Evolutionary conservation across 2,329 filamentous ascomycete genomes (phyloP), one percentile per base, ranked within the genome.

Genomic region (Biscogniauxia mediterranea): DNA sequence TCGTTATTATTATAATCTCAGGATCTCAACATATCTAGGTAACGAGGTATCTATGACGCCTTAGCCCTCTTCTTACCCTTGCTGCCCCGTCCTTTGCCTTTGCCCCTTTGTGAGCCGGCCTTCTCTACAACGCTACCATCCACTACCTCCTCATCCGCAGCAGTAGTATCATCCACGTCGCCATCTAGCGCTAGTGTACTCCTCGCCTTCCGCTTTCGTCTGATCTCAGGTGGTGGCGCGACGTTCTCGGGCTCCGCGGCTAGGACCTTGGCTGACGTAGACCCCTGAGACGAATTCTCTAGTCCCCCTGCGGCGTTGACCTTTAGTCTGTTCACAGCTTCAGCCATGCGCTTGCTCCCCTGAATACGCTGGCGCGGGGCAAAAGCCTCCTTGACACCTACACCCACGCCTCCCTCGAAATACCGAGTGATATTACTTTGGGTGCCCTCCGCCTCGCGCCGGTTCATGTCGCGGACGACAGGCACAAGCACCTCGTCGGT

Each of bases 401-500:
- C 83, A 0, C 91, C 91, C 0, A 92, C 88, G 4, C 80, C 77
- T 0, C 94, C 94, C 13, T 87, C 85, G 74, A 98, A 97, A 75
- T 89, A 99, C 23, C 88, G 83, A n/a, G 95, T 99, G 66, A 99
- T 97, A 69, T 99, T 99, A 61, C 88, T 89, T 80, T 99, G 95
- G 19, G 94, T 98, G 6, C 95, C 95, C 77, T 98, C 95, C 26
- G 87, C 83, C 66, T 92, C 90, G 49, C 95, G 84, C 3, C 87
- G 85, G 73, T 98, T 98, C 91, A 99, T 96, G 71, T 99, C 95
- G 60, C 89, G 85, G 65, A 99, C 95, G 1, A 99, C 96, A 0
- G 95, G 95, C 1, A 99, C 92, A 1, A 99, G 84, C 1, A 99
- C 91, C 75, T 99, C 95, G 71, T 99, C 95, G 0, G 94, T 98